phyloP scores from a whole-genome alignment of 208 protist genomes.

The Trichomonas vaginalis region DNA sequence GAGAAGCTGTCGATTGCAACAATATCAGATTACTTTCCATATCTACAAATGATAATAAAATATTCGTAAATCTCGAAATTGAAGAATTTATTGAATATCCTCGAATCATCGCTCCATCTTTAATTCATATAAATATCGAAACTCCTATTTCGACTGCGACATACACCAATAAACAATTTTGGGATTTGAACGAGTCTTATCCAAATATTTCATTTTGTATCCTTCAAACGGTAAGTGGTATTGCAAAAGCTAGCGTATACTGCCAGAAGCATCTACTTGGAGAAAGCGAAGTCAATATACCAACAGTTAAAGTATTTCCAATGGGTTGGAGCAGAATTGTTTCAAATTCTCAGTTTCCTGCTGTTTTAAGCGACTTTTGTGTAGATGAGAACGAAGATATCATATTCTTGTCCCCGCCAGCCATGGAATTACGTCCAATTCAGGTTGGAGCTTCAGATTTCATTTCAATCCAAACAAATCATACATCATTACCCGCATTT shows the following conservation, averaged over 20 bases:
- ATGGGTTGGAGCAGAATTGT: neutral
- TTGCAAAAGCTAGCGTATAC: neutral
- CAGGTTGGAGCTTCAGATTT: neutral
- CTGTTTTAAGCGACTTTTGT: neutral
- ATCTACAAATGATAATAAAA: neutral
- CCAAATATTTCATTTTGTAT: neutral
- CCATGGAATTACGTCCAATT: neutral
- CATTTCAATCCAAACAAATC: neutral
- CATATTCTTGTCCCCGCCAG: neutral
- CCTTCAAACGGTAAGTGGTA: neutral
- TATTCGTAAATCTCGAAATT: neutral
- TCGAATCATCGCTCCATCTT: neutral
- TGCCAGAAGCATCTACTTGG: neutral
- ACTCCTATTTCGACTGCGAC: neutral
- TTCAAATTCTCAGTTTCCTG: neutral
- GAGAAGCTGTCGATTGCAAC: neutral
- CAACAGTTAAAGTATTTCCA: neutral
- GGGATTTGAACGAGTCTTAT: neutral
- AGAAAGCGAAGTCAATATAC: neutral
- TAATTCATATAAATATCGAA: neutral
- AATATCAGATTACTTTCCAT: neutral
- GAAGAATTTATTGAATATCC: conserved; percentile 9
- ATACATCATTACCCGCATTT: neutral
- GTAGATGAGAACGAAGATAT: neutral
- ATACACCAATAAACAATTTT: neutral